A percentile compares a stretch with the other conserved stretches of the same genome.
Evolutionary conservation across 495 filamentous ascomycete species (phyloP).

Genomic region (Hyaloscypha bicolor): DNA sequence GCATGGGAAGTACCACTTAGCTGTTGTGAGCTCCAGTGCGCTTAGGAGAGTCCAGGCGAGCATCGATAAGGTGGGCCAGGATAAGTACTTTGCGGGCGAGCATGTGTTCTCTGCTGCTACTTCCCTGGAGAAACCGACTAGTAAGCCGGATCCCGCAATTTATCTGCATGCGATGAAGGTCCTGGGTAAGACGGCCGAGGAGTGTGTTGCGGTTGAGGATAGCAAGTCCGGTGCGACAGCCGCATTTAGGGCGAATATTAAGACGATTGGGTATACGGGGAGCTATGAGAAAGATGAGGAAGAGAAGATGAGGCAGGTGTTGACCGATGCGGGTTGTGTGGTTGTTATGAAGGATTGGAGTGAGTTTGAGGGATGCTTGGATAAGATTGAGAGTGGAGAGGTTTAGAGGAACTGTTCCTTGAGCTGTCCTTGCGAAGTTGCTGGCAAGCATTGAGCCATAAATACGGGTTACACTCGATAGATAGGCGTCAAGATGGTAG

Average conservation of each 20-base stretch:
- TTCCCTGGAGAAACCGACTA: slow-evolving; percentile 74
- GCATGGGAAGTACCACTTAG: slow-evolving; percentile 69
- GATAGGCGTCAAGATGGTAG: slow-evolving; percentile 12
- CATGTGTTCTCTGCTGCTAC: slow-evolving; percentile 85
- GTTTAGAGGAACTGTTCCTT: slow-evolving; percentile 4
- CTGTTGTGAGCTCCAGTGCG: slow-evolving; percentile 82
- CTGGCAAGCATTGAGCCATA: background rate
- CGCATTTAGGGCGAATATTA: slow-evolving; percentile 80
- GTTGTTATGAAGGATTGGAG: slow-evolving; percentile 86
- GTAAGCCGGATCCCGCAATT: slow-evolving; percentile 92
- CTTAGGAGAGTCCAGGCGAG: slow-evolving; percentile 76
- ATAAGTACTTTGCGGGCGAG: slow-evolving; percentile 74
- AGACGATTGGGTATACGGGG: slow-evolving; percentile 84
- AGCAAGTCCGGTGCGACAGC: slow-evolving; percentile 84
- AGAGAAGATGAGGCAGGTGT: slow-evolving; percentile 68
- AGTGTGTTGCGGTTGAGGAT: slow-evolving; percentile 88
- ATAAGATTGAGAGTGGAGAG: slow-evolving; percentile 58
- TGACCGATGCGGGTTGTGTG: slow-evolving; percentile 70
- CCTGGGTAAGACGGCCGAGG: slow-evolving; percentile 70
- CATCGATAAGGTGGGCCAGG: slow-evolving; percentile 79
- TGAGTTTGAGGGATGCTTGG: slow-evolving; percentile 73
- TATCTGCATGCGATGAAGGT: slow-evolving; percentile 80
- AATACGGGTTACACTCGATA: slow-evolving; percentile 6
- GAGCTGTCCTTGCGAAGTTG: background rate
- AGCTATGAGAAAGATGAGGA: slow-evolving; percentile 73